These are phyloP conservation scores for Pyrus betulifolia DNA, from an alignment of 306 rosid genomes.

Conservation along the genomic window DNA sequence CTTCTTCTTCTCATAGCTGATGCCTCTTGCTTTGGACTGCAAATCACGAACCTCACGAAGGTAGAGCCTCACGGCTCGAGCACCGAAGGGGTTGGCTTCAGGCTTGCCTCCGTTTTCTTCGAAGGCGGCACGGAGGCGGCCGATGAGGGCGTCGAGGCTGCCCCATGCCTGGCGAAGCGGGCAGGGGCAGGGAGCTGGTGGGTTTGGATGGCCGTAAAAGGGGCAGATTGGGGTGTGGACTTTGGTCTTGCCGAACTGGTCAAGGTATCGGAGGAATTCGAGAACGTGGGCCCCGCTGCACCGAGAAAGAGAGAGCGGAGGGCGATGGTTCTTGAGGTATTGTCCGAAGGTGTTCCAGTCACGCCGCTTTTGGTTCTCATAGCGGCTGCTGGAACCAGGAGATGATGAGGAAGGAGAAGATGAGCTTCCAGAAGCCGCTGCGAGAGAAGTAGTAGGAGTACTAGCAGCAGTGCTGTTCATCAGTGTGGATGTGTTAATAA, in stretches of 20 bases:
- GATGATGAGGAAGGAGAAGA: constrained; percentile 29
- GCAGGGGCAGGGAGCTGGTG: constrained; percentile 97
- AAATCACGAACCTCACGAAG: constrained; percentile 96
- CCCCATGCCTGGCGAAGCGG: constrained; percentile 99
- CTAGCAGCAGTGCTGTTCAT: neutral
- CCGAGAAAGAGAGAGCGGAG: constrained; percentile 85
- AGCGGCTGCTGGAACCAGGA: constrained; percentile 61
- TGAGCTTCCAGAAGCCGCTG: neutral
- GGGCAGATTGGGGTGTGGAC: constrained; percentile 94
- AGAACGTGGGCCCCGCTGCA: constrained; percentile 99
- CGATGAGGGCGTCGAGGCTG: constrained; percentile 92
- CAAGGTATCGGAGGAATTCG: constrained; percentile 89
- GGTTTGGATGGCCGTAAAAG: constrained; percentile 86
- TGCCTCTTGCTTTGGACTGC: constrained; percentile 97
- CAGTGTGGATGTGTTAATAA: neutral
- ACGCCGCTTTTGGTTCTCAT: constrained; percentile 92
- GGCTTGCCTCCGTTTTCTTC: constrained; percentile 98
- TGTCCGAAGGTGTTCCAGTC: constrained; percentile 99
- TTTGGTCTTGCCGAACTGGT: constrained; percentile 94
- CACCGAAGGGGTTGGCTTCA: constrained; percentile 90
- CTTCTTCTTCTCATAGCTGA: constrained; percentile 96
- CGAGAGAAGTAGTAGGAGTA: neutral
- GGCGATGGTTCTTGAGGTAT: constrained; percentile 88
- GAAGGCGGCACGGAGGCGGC: constrained; percentile 90
- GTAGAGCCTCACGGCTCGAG: constrained; percentile 86